Conservation (phyloP, 495 filamentous ascomycete species). For the Glonium stellatum region DNA sequence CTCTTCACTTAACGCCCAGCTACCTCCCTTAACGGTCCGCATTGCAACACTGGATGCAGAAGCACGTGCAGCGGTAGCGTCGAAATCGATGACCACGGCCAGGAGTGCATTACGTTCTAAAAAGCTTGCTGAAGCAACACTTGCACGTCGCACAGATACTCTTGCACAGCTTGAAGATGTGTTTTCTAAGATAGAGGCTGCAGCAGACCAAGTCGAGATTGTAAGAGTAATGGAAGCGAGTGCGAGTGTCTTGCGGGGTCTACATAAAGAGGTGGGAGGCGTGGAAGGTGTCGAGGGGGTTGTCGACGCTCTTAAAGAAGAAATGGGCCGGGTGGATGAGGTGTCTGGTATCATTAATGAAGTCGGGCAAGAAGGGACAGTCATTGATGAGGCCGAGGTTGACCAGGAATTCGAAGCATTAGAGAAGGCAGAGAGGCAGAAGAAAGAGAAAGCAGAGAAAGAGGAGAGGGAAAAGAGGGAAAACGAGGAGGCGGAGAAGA, state of each 20-base stretch:
- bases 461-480: conserved; percentile 37
- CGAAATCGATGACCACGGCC: conserved; percentile 67
- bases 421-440: conserved; percentile 42
- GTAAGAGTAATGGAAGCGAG: conserved; percentile 74
- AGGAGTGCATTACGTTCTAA: conserved; percentile 71
- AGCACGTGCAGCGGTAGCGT: conserved; percentile 60
- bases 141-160: conserved; percentile 60
- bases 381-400: conserved; percentile 74
- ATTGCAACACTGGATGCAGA: conserved; percentile 44
- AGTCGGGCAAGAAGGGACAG: conserved; percentile 37
- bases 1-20: conserved; percentile 43
- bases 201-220: conserved; percentile 71
- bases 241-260: conserved; percentile 56
- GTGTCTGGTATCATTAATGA: conserved; percentile 69
- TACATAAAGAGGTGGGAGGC: conserved; percentile 75
- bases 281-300: conserved; percentile 68
- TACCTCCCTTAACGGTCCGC: conserved; percentile 37
- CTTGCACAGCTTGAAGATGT: conserved; percentile 78
- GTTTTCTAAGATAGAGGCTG: conserved; percentile 72
- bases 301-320: conserved; percentile 63
- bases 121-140: conserved; percentile 66
- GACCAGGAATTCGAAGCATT: conserved; percentile 81
- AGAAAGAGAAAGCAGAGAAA: conserved; percentile 41
- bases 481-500: conserved; percentile 32
- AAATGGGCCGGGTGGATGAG: conserved; percentile 79